Conservation (phyloP, 78 protist genomes). For the Polysphondylium violaceum region DNA sequence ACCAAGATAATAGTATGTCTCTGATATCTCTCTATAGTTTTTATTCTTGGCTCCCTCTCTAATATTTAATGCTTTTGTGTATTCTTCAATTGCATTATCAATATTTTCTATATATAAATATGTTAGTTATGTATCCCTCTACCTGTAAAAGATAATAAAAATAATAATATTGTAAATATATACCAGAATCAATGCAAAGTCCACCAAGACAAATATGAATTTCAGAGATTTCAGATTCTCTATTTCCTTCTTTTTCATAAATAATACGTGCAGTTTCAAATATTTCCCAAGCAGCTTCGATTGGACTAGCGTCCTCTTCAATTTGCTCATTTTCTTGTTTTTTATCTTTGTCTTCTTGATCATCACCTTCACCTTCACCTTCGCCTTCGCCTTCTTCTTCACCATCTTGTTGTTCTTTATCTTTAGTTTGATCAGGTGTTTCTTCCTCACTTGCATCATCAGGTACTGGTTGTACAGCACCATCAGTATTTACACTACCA, state of each 20-base stretch:
- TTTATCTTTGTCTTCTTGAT: not conserved
- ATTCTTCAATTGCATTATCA: conserved; percentile 54
- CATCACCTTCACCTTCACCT: not conserved
- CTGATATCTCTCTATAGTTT: conserved; percentile 17
- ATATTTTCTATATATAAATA: conserved; percentile 15
- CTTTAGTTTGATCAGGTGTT: not conserved
- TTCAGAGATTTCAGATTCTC: conserved; percentile 24
- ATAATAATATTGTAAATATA: not conserved
- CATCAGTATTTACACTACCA: not conserved
- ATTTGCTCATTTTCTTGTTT: not conserved
- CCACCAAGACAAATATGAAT: conserved; percentile 39
- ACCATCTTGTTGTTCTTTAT: not conserved
- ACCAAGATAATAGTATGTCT: conserved; percentile 30
- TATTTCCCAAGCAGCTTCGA: conserved; percentile 48
- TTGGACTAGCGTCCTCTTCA: not conserved
- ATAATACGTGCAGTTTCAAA: conserved; percentile 53
- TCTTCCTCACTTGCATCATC: not conserved
- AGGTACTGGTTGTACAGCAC: not conserved
- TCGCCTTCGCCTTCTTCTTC: not conserved
- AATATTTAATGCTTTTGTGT: conserved; percentile 28
- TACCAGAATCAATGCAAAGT: conserved; percentile 43
- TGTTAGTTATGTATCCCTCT: not conserved
- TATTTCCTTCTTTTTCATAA: conserved; percentile 25
- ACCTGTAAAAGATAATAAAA: not conserved
- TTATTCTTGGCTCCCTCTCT: conserved; percentile 7